Percentiles rank a stretch among this genome's conserved stretches.
phyloP scores from a whole-genome alignment of 2,329 filamentous ascomycete genomes.

The Fusarium paranaense region DNA sequence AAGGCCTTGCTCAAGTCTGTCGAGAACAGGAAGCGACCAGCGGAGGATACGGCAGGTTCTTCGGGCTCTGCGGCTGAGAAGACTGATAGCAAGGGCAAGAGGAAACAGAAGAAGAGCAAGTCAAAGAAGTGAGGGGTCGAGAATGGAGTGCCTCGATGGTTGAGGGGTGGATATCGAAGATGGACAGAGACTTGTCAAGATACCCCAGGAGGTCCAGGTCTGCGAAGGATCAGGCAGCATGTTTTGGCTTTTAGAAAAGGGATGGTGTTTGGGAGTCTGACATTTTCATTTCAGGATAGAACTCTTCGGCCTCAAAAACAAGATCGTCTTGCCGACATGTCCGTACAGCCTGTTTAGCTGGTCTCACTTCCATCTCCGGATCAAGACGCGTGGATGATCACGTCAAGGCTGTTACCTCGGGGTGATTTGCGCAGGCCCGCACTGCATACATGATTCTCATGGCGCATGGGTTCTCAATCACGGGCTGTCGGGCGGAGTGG shows the following conservation, averaged over 20 bases:
- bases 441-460: background rate
- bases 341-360: background rate
- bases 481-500: background rate
- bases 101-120: constrained; percentile 50
- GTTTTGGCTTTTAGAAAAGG: constrained; percentile 20
- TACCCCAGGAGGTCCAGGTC: constrained; percentile 18
- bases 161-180: background rate
- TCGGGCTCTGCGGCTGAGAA: constrained; percentile 28
- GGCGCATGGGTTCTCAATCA: background rate
- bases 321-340: background rate
- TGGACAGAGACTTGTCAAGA: constrained; percentile 9
- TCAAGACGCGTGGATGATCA: background rate
- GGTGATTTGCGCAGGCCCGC: background rate
- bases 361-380: background rate
- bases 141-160: background rate
- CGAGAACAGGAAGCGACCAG: constrained; percentile 58
- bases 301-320: background rate
- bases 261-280: constrained; percentile 27
- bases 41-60: constrained; percentile 47
- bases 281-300: constrained; percentile 1
- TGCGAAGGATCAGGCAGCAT: background rate
- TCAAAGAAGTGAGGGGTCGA: constrained; percentile 37
- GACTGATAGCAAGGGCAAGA: constrained; percentile 44
- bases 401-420: background rate
- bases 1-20: constrained; percentile 62